phyloP scores from a whole-genome alignment of 305 asterid species.

The Withania somnifera region DNA sequence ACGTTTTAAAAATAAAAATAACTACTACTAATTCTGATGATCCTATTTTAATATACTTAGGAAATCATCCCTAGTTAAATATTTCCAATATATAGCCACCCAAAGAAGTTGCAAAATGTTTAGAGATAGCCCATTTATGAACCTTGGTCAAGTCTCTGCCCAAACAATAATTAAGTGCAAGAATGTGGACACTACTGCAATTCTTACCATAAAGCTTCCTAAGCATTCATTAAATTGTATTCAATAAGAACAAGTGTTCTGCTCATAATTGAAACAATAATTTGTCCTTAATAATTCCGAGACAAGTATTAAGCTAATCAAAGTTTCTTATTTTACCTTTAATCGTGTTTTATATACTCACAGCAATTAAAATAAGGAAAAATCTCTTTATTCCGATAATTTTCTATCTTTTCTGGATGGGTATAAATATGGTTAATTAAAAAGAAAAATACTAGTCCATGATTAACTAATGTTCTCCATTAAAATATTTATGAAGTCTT shows the following conservation, averaged over 20 bases:
- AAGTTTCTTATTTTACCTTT: not conserved
- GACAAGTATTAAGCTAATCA: not conserved
- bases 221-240: not conserved
- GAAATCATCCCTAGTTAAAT: not conserved
- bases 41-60: not conserved
- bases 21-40: not conserved
- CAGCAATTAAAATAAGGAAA: not conserved
- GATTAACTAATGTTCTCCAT: not conserved
- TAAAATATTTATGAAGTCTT: not conserved
- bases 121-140: not conserved
- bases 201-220: not conserved
- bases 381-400: not conserved
- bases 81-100: too few species aligned
- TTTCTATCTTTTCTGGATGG: not conserved
- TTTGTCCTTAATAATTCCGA: not conserved
- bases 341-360: not conserved
- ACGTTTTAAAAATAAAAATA: not conserved
- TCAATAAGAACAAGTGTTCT: not conserved
- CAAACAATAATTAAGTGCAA: not conserved
- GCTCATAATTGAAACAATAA: not conserved
- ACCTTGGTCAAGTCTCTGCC: not conserved
- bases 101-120: not conserved
- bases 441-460: not conserved
- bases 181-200: not conserved
- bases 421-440: not conserved